Conservation (phyloP, 2,329 filamentous ascomycete species). For the Paraconiothyrium sp. region DNA sequence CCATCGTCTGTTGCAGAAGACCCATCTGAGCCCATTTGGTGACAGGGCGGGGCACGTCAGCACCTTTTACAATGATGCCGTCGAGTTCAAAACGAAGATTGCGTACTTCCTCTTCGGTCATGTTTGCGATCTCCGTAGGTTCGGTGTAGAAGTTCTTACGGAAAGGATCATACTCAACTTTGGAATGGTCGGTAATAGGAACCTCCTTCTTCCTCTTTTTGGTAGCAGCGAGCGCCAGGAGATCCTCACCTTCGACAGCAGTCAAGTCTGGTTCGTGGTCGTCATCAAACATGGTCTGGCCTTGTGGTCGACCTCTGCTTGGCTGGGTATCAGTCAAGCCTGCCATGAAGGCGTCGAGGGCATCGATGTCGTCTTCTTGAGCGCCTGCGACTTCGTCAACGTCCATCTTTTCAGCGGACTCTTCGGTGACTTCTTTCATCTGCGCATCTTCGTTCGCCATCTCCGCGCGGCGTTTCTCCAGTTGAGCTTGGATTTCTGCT, state of each 20-base stretch:
- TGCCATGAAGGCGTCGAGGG: slow-evolving; percentile 97
- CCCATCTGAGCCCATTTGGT: slow-evolving; percentile 98
- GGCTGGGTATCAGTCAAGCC: slow-evolving; percentile 58
- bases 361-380: slow-evolving; percentile 81
- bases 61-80: slow-evolving; percentile 82
- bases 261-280: slow-evolving; percentile 75
- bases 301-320: slow-evolving; percentile 67
- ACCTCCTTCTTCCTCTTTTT: slow-evolving; percentile 91
- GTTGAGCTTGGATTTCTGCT: slow-evolving; percentile 81
- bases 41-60: slow-evolving; percentile 90
- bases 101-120: slow-evolving; percentile 85
- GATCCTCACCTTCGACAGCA: slow-evolving; percentile 67
- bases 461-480: slow-evolving; percentile 77
- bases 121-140: slow-evolving; percentile 80
- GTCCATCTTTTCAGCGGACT: slow-evolving; percentile 62
- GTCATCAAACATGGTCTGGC: slow-evolving; percentile 88
- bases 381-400: slow-evolving; percentile 58
- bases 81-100: slow-evolving; percentile 88
- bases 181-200: slow-evolving; percentile 85
- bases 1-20: slow-evolving; percentile 83
- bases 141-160: slow-evolving; percentile 96
- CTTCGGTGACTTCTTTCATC: slow-evolving; percentile 52
- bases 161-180: slow-evolving; percentile 84
- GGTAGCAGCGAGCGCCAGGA: slow-evolving; percentile 63
- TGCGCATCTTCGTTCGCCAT: slow-evolving; percentile 53